phyloP scores from a whole-genome alignment of 495 filamentous ascomycete species.

The Aspergillus nidulans region DNA sequence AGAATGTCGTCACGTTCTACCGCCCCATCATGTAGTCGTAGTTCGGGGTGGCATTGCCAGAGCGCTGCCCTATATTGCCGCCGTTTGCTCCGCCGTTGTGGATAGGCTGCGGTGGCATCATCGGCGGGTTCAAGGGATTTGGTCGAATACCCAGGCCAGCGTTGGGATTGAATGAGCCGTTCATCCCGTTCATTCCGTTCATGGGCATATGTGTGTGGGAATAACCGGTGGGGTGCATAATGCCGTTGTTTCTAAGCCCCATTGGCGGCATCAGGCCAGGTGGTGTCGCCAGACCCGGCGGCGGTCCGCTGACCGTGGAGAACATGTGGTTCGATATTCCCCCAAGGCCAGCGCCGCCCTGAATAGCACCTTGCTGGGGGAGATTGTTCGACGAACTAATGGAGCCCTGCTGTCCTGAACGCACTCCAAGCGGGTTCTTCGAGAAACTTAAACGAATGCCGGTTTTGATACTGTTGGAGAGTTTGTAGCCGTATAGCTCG shows the following conservation, averaged over 20 bases:
- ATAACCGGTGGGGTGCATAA: conserved; percentile 30
- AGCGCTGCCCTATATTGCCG: conserved; percentile 35
- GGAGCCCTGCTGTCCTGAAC: conserved; percentile 63
- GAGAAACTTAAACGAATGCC: conserved; percentile 98
- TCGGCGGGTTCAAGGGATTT: conserved; percentile 40
- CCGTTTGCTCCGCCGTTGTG: conserved; percentile 32
- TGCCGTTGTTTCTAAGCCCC: conserved; percentile 33
- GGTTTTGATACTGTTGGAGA: conserved; percentile 92
- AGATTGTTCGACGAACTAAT: conserved; percentile 48
- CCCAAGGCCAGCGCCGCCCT: conserved; percentile 48
- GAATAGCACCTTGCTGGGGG: conserved; percentile 43
- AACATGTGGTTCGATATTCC: conserved; percentile 59
- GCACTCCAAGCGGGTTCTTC: conserved; percentile 94
- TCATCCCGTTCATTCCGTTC: conserved; percentile 17
- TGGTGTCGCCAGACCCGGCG: conserved; percentile 66
- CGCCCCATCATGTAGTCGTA: conserved; percentile 61
- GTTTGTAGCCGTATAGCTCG: conserved; percentile 81
- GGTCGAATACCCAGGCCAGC: conserved; percentile 43
- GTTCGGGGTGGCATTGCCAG: conserved; percentile 42
- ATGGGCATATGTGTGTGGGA: conserved; percentile 32
- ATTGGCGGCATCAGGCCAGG: conserved; percentile 55
- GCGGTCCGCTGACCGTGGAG: conserved; percentile 68
- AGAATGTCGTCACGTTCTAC: conserved; percentile 27
- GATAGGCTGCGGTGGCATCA: conserved; percentile 31
- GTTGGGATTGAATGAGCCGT: conserved; percentile 38